Percentiles rank a stretch among this genome's conserved stretches.
Evolutionary conservation across 1,284 basidiomycete species (phyloP).

Genomic region (Trichosporon asahii): DNA sequence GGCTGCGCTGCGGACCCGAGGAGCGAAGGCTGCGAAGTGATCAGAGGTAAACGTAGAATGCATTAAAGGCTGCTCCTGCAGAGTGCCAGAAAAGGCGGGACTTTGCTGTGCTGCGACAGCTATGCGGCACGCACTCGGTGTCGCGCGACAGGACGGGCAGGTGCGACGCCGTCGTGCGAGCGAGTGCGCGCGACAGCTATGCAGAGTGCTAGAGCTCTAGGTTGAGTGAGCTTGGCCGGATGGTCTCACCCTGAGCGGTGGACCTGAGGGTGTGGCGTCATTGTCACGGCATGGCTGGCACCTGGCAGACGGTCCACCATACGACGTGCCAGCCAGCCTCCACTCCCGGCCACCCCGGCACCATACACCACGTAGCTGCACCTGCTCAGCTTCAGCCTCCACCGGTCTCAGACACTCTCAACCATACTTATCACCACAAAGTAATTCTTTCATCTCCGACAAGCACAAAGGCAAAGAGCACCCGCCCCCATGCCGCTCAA

Average conservation of each 20-base stretch:
- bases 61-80: too few relatives aligned
- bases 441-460: neutral
- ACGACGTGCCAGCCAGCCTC: neutral
- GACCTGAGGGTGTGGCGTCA: constrained; percentile 5
- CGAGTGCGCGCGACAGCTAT: neutral
- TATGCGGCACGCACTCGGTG: neutral
- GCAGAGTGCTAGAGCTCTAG: neutral
- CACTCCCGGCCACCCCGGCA: neutral
- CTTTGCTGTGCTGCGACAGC: neutral
- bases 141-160: neutral
- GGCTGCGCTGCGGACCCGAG: neutral
- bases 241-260: neutral
- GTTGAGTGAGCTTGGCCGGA: neutral
- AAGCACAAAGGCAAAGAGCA: neutral
- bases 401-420: neutral
- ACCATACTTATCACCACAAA: constrained; percentile 5
- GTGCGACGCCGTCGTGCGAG: neutral
- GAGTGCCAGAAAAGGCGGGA: neutral
- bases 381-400: neutral
- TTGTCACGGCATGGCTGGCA: neutral
- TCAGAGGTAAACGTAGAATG: too few relatives aligned
- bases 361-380: neutral
- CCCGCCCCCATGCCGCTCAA: constrained; percentile 42
- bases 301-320: neutral
- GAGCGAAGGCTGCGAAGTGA: neutral